Conservation (phyloP, 2,329 filamentous ascomycete genomes). For the Didymella keratinophila region DNA sequence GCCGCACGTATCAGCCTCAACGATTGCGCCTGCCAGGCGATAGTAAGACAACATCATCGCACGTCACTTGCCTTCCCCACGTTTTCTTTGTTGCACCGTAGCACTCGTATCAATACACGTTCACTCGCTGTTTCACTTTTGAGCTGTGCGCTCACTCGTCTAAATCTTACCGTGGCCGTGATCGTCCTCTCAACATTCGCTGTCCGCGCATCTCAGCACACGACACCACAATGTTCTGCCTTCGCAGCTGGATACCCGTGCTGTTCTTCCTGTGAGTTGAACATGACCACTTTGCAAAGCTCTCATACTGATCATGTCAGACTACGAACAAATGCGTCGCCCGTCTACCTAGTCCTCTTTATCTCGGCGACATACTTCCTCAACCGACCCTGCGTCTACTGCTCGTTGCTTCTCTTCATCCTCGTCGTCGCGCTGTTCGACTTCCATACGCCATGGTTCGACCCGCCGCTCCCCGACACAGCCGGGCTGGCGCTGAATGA, state of each 20-base stretch:
- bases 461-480: slow-evolving; percentile 65
- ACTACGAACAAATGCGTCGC: slow-evolving; percentile 56
- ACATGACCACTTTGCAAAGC: neutral
- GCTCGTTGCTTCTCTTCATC: slow-evolving; percentile 92
- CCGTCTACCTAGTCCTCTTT: slow-evolving; percentile 60
- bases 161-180: neutral
- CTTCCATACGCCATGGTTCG: slow-evolving; percentile 90
- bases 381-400: slow-evolving; percentile 97
- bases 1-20: slow-evolving; percentile 13
- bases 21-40: slow-evolving; percentile 7
- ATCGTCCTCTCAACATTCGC: neutral
- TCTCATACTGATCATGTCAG: slow-evolving; percentile 17
- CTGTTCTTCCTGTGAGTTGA: slow-evolving; percentile 61
- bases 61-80: slow-evolving; percentile 23
- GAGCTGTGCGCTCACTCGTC: slow-evolving; percentile 4
- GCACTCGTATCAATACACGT: slow-evolving; percentile 20
- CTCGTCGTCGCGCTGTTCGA: slow-evolving; percentile 97
- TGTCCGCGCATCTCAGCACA: slow-evolving; percentile 16
- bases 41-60: slow-evolving; percentile 9
- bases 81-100: slow-evolving; percentile 12
- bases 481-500: slow-evolving; percentile 43
- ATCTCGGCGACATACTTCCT: slow-evolving; percentile 93
- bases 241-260: slow-evolving; percentile 65
- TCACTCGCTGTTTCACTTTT: slow-evolving; percentile 23
- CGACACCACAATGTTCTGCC: slow-evolving; percentile 66